Evolutionary conservation across 345 rosid species (phyloP).

Genomic region (Angophora floribunda): DNA sequence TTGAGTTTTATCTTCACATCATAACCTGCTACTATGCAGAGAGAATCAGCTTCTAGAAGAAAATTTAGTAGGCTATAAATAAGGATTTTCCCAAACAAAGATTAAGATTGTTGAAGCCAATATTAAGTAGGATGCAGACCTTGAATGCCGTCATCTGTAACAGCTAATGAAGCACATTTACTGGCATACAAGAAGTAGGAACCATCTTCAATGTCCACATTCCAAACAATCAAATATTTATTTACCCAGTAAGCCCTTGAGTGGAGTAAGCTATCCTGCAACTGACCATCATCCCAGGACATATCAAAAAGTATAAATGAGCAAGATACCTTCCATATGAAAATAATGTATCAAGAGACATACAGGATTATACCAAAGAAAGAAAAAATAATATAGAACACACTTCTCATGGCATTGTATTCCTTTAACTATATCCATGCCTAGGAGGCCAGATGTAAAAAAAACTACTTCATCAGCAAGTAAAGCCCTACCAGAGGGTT

Average conservation of each 20-base stretch:
- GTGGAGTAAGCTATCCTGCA: conserved; percentile 37
- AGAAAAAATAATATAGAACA: background rate
- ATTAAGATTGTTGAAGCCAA: background rate
- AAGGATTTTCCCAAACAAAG: background rate
- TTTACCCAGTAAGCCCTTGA: conserved; percentile 77
- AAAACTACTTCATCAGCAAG: background rate
- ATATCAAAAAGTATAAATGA: background rate
- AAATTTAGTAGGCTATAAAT: background rate
- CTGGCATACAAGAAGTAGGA: conserved; percentile 72
- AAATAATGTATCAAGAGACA: background rate
- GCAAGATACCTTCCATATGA: background rate
- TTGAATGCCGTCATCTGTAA: conserved; percentile 41
- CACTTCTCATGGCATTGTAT: background rate
- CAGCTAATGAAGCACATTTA: conserved; percentile 40
- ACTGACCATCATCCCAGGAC: conserved; percentile 16
- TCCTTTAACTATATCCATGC: background rate
- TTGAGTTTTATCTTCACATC: conserved; percentile 54
- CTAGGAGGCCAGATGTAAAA: background rate
- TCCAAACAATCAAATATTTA: conserved; percentile 61
- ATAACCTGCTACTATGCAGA: conserved; percentile 36
- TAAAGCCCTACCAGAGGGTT: background rate
- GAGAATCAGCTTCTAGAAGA: background rate
- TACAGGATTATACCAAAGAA: background rate
- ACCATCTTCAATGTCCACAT: conserved; percentile 54
- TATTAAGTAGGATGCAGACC: conserved; percentile 23